phyloP scores from a whole-genome alignment of 495 filamentous ascomycete species.

The Bryoglossum gracile region DNA sequence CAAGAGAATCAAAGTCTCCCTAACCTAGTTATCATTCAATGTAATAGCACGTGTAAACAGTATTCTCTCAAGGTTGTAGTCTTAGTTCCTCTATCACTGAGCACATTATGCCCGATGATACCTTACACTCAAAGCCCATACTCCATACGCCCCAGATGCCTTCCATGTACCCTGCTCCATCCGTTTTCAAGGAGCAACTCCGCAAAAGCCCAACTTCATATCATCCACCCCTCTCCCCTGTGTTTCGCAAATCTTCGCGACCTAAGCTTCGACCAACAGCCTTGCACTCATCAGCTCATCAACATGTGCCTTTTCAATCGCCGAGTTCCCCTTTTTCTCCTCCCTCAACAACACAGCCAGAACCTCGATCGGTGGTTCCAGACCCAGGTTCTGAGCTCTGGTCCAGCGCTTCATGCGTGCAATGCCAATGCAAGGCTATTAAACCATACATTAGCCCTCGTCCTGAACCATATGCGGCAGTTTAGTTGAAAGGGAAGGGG shows the following conservation, averaged over 20 bases:
- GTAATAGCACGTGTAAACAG: too few relatives aligned
- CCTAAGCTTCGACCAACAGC: constrained; percentile 23
- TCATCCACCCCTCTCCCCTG: neutral
- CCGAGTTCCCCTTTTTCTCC: constrained; percentile 44
- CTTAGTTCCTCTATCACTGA: too few relatives aligned
- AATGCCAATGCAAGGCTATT: constrained; percentile 83
- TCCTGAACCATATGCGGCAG: neutral
- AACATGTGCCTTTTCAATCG: constrained; percentile 61
- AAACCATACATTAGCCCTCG: neutral
- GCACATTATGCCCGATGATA: too few relatives aligned
- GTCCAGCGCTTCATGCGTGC: constrained; percentile 78
- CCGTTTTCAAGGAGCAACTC: too few relatives aligned
- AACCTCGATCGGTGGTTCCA: constrained; percentile 89
- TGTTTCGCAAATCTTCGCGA: neutral
- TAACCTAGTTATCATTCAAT: too few relatives aligned
- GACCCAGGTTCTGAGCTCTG: constrained; percentile 66
- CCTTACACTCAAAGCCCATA: too few relatives aligned
- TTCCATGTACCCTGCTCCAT: too few relatives aligned
- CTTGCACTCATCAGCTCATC: constrained; percentile 65
- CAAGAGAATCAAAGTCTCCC: too few relatives aligned
- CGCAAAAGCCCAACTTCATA: too few relatives aligned
- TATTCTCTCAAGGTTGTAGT: too few relatives aligned
- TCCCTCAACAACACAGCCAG: constrained; percentile 74
- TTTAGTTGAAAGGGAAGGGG: neutral
- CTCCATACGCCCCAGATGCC: too few relatives aligned